Conservation (phyloP, 768 basidiomycete species). For the Dacryopinax primogenitus region DNA sequence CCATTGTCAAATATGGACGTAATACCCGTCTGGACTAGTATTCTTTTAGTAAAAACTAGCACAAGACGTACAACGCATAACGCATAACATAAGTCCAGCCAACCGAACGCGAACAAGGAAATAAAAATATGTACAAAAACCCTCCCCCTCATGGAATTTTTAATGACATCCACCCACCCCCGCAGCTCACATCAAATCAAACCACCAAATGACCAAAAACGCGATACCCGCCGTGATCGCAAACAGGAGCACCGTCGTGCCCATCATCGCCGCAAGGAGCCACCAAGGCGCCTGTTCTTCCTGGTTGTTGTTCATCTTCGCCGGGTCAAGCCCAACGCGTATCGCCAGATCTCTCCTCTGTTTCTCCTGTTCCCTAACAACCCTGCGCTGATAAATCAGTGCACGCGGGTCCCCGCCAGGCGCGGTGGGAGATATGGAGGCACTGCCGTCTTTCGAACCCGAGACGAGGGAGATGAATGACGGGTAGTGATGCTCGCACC, state of each 20-base stretch:
- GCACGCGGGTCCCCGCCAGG: slow-evolving; percentile 28
- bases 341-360: slow-evolving; percentile 17
- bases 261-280: slow-evolving; percentile 13
- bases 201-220: slow-evolving; percentile 2
- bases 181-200: neutral
- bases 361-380: slow-evolving; percentile 18
- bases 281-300: slow-evolving; percentile 12
- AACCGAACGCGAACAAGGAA: no score
- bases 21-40: no score
- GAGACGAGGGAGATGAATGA: slow-evolving; percentile 50
- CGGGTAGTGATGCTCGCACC: slow-evolving; percentile 88
- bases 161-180: neutral
- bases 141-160: no score
- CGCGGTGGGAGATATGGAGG: slow-evolving; percentile 20
- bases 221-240: slow-evolving; percentile 9
- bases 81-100: no score
- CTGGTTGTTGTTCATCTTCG: slow-evolving; percentile 9
- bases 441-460: slow-evolving; percentile 12
- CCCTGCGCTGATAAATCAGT: slow-evolving; percentile 22
- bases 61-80: no score
- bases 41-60: no score
- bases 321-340: slow-evolving; percentile 1
- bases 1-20: no score
- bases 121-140: no score
- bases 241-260: neutral